Evolutionary conservation across 108 stramenopile genomes (phyloP).

Genomic region (Conticribra guillardii): DNA sequence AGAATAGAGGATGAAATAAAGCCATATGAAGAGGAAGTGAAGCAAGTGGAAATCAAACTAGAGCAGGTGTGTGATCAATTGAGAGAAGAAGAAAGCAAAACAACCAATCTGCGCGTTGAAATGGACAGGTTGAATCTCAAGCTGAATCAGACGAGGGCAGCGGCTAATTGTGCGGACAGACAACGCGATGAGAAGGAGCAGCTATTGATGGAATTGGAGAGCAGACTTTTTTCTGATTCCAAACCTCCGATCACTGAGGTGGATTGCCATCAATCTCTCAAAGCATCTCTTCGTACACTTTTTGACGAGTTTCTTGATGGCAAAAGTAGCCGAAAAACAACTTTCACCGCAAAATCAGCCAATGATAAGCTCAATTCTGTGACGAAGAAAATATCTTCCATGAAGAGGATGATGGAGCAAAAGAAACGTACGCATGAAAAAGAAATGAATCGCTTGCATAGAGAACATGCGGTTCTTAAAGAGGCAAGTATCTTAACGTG

Average conservation of each 20-base stretch:
- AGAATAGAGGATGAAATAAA: background rate
- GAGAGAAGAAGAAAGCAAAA: background rate
- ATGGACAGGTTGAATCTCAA: background rate
- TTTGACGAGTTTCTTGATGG: background rate
- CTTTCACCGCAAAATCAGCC: background rate
- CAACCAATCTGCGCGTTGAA: background rate
- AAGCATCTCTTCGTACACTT: background rate
- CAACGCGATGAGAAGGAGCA: background rate
- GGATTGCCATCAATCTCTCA: background rate
- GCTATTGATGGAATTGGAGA: background rate
- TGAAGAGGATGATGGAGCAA: background rate
- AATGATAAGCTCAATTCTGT: background rate
- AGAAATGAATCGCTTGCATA: background rate
- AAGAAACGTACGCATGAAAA: background rate
- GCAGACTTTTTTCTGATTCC: background rate
- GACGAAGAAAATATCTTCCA: background rate
- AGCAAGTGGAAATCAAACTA: background rate
- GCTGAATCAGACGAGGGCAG: background rate
- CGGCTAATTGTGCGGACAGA: background rate
- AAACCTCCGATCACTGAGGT: background rate
- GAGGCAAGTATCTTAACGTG: too few species aligned
- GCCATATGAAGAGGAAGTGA: background rate
- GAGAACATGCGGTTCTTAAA: background rate
- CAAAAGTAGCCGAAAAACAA: background rate
- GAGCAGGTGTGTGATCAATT: background rate